These are phyloP conservation scores for Trametes cubensis DNA, from an alignment of 768 basidiomycete species.

Conservation along the genomic window DNA sequence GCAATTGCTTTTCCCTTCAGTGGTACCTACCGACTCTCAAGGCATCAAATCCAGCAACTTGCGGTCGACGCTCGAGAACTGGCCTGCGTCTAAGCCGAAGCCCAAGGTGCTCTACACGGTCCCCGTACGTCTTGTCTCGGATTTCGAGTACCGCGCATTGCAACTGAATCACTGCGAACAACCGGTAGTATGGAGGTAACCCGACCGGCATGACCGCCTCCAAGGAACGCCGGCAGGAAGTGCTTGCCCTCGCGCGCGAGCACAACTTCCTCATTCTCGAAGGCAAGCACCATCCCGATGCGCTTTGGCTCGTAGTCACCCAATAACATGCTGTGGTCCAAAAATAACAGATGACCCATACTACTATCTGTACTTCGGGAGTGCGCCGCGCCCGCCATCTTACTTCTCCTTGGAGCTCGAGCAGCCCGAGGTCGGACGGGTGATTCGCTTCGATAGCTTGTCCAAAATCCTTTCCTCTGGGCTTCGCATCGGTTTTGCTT, in stretches of 20 bases:
- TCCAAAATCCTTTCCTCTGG: constrained; percentile 84
- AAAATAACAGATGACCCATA: constrained; percentile 72
- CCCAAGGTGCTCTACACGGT: constrained; percentile 86
- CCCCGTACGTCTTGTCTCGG: constrained; percentile 46
- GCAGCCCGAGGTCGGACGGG: constrained; percentile 68
- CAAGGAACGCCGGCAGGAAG: constrained; percentile 66
- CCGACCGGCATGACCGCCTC: constrained; percentile 84
- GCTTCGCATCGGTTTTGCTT: constrained; percentile 79
- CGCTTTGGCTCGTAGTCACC: background rate
- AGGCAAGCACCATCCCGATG: constrained; percentile 46
- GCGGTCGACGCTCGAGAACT: constrained; percentile 67
- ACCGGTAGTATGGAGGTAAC: constrained; percentile 76
- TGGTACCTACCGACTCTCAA: constrained; percentile 76
- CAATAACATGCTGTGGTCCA: background rate
- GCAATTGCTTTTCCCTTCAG: constrained; percentile 47
- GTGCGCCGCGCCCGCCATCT: constrained; percentile 62
- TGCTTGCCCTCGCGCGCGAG: constrained; percentile 73
- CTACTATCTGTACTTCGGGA: constrained; percentile 77
- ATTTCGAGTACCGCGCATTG: background rate
- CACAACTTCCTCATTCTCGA: constrained; percentile 86
- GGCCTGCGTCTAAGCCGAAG: constrained; percentile 73
- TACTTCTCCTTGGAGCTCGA: constrained; percentile 82
- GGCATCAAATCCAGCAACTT: constrained; percentile 70
- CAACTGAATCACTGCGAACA: background rate
- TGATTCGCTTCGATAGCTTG: constrained; percentile 88